Base-by-base conservation (phyloP, 2,329 filamentous ascomycete species). In the Colletotrichum coccodes region DNA sequence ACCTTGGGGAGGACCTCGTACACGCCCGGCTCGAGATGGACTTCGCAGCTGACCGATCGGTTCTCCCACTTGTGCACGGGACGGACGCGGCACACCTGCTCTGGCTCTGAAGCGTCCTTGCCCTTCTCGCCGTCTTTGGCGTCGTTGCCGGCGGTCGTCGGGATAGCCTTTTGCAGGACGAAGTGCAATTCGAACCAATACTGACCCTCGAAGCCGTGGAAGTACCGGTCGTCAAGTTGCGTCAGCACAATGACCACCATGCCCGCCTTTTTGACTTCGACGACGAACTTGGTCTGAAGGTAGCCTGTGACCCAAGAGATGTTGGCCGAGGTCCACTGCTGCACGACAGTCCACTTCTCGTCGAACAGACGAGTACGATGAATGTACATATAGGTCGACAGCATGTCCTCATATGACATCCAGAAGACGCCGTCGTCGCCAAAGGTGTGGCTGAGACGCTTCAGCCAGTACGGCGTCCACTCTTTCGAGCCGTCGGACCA, bases 401-500 rank as follows among this genome's bases (percentile, higher is more conserved):
- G 81, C 12, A 90, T 82, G 72, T 90, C 87, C 21, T 86, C 81
- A 72, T 89, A 89, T 3, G 85, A 82, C 73, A 89, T 89, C 87
- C 87, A 89, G 70, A 89, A 89, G 52, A 85, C 88, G 28, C 92
- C 92, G 73, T 95, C 92, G 72, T 94, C 91, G 44, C 92, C 92
- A 72, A 95, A 95, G 47, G 87, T 89, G 76, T 95, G 92, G 52
- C 87, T 85, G 1, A 96, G 85, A 73, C 91, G 90, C 68, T 89
- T 81, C 79, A 95, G 90, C 88, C 91, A 94, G 72, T 94, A 90
- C 0, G 92, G 85, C 1, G 92, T 95, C 94, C 94, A 97, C 78
- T 95, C 91, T 74, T 93, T 92, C 7, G 91, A 94, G 0, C 94
- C 94, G 75, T 94, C 91, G 42, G 88, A 89, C 91, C 92, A 94